Evolutionary conservation across 192 early-diverging fungal species (phyloP), one percentile per base, ranked within the genome.

Genomic region (Thoreauomyces humboldtii): DNA sequence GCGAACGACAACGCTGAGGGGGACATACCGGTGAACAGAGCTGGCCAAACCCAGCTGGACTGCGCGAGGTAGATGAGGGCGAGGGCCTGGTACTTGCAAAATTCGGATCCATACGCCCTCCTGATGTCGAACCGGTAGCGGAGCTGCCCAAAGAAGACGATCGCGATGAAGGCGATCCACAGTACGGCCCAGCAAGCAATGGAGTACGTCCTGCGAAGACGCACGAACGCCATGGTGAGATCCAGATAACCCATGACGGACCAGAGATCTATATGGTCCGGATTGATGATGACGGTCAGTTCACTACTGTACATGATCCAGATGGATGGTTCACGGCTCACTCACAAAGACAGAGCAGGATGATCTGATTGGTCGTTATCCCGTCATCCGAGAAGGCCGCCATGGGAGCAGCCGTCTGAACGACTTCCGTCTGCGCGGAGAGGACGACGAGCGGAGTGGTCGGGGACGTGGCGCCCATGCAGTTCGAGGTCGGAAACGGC

Each of bases 131-230:
- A 34, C 5, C 4, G 1, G 21, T 22, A 31, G 0, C 24, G 9
- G 24, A 55, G 42, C 35, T 57, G 51, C 22, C 64, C 64, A 15
- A 41, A 22, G 24, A 57, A 7, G 33, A 57, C n/a, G 27, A 46
- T 33, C 7, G 25, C 15, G 42, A 57, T 57, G 24, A 37, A 31
- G 7, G 45, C 7, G 53, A 57, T n/a, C 64, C 53, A 66, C 25
- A 52, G 7, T 2, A 41, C 33, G 3, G 64, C 64, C 64, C 64
- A 66, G 11, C 38, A 66, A n/a, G 46, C 54, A 31, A 57, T 31
- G 12, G 64, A 55, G 53, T 66, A 66, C 11, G 24, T 38, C 5
- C 64, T 35, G 28, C 64, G 64, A 34, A 66, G 24, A 37, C 64
- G 64, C 1, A 1, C 22, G 31, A 66, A 66, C 0, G 54, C 48